Percentiles rank a stretch among this genome's conserved stretches.
Evolutionary conservation across 2,329 filamentous ascomycete species (phyloP).

Genomic region (Apiospora pterosperma): DNA sequence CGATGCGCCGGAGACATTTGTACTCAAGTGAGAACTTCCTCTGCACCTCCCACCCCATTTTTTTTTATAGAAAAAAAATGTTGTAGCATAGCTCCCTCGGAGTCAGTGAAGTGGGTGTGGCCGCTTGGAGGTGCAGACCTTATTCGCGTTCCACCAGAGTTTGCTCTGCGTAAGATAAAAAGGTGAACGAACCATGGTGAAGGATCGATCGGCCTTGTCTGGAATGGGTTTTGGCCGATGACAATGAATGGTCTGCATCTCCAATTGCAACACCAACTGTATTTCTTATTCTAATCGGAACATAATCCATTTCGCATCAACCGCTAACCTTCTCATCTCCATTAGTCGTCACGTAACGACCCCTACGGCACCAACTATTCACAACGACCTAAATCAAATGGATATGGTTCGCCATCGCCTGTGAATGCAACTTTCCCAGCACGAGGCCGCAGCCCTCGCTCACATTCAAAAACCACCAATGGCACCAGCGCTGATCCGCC

Average conservation of each 20-base stretch:
- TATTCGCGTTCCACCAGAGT: constrained; percentile 6
- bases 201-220: not conserved
- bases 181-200: constrained; percentile 11
- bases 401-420: constrained; percentile 26
- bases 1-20: not conserved
- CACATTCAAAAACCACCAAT: constrained; percentile 30
- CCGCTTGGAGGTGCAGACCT: not conserved
- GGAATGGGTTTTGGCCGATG: not conserved
- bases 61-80: no score
- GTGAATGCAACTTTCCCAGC: constrained; percentile 24
- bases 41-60: not conserved
- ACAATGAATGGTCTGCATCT: not conserved
- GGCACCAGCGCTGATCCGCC: constrained; percentile 16
- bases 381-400: constrained; percentile 30
- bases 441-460: constrained; percentile 27
- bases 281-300: not conserved
- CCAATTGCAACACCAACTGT: constrained; percentile 2
- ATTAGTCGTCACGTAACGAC: constrained; percentile 36
- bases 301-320: not conserved
- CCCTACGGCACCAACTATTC: constrained; percentile 41
- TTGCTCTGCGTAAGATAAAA: constrained; percentile 3
- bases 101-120: not conserved
- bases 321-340: constrained; percentile 14
- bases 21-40: not conserved
- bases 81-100: not conserved